Evolutionary conservation across 257 asterid genomes (phyloP).

Genomic region (Misopates orontium): DNA sequence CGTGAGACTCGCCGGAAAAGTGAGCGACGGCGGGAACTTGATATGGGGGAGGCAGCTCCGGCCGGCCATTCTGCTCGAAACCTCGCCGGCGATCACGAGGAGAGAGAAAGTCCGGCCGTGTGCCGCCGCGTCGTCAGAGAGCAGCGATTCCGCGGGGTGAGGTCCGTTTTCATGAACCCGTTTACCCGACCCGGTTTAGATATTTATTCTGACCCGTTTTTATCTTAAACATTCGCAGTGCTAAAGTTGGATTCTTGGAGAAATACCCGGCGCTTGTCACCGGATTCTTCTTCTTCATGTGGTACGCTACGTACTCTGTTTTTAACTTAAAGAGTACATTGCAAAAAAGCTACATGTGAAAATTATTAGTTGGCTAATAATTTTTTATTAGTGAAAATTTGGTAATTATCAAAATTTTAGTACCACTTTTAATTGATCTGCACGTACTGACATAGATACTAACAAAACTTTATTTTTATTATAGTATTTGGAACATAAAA

Average conservation of each 20-base stretch:
- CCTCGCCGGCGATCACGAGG: conserved; percentile 44
- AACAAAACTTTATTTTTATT: too few relatives aligned
- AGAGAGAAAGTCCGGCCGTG: conserved; percentile 54
- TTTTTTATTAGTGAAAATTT: too few relatives aligned
- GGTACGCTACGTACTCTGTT: conserved; percentile 46
- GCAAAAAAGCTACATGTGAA: background rate
- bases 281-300: conserved; percentile 98
- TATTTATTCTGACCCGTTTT: background rate
- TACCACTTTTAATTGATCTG: too few relatives aligned
- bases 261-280: conserved; percentile 76
- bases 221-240: too few relatives aligned
- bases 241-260: conserved; percentile 73
- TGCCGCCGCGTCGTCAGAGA: conserved; percentile 69
- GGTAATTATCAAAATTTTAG: too few relatives aligned
- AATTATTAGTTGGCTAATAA: too few relatives aligned
- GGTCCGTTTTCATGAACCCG: conserved; percentile 50
- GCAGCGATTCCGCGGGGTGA: conserved; percentile 91
- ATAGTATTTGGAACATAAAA: too few relatives aligned
- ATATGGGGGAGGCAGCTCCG: conserved; percentile 77
- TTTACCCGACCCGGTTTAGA: conserved; percentile 17
- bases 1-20: conserved; percentile 40
- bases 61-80: conserved; percentile 63
- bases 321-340: background rate
- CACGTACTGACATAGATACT: too few relatives aligned
- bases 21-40: conserved; percentile 59